Conservation (phyloP, 1,284 basidiomycete species). For the Cryptococcus depauperatus region DNA sequence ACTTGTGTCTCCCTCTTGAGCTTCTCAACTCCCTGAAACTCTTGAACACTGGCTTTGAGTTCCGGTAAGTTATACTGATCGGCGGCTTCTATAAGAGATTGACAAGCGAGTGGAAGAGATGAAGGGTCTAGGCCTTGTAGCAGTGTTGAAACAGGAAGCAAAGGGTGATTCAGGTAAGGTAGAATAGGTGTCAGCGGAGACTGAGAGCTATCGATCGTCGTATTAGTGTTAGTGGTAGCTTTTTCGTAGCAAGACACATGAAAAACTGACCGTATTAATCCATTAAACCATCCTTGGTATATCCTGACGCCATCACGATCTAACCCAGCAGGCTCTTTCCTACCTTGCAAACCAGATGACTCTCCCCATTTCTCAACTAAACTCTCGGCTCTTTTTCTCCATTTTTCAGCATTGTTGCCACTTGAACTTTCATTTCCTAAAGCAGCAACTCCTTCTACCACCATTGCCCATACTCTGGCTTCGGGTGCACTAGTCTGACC, state of each 20-base stretch:
- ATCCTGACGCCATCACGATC: slow-evolving; percentile 33
- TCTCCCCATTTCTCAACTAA: slow-evolving; percentile 33
- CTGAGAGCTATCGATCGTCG: slow-evolving; percentile 18
- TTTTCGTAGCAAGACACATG: neutral
- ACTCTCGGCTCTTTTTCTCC: slow-evolving; percentile 19
- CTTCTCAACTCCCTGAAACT: slow-evolving; percentile 22
- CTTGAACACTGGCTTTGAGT: slow-evolving; percentile 18
- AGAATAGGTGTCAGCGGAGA: slow-evolving; percentile 23
- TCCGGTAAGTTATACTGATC: slow-evolving; percentile 9
- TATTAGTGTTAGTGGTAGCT: slow-evolving; percentile 1
- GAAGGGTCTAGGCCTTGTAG: slow-evolving; percentile 21
- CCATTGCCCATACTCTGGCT: slow-evolving; percentile 36
- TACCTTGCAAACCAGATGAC: slow-evolving; percentile 3
- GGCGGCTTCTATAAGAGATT: slow-evolving; percentile 23
- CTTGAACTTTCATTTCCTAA: slow-evolving; percentile 12
- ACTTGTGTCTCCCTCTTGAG: slow-evolving; percentile 22
- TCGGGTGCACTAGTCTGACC: slow-evolving; percentile 24
- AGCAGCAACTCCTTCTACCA: slow-evolving; percentile 33
- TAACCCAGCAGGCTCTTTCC: slow-evolving; percentile 14
- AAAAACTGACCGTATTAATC: slow-evolving; percentile 29
- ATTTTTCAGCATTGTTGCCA: slow-evolving; percentile 1
- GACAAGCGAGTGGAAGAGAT: slow-evolving; percentile 24
- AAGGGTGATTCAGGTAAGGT: slow-evolving; percentile 22
- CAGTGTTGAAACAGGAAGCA: slow-evolving; percentile 16
- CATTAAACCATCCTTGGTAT: slow-evolving; percentile 41